These are phyloP conservation scores for Diaporthe amygdali DNA, from an alignment of 2,329 filamentous ascomycete genomes.

Conservation along the genomic window DNA sequence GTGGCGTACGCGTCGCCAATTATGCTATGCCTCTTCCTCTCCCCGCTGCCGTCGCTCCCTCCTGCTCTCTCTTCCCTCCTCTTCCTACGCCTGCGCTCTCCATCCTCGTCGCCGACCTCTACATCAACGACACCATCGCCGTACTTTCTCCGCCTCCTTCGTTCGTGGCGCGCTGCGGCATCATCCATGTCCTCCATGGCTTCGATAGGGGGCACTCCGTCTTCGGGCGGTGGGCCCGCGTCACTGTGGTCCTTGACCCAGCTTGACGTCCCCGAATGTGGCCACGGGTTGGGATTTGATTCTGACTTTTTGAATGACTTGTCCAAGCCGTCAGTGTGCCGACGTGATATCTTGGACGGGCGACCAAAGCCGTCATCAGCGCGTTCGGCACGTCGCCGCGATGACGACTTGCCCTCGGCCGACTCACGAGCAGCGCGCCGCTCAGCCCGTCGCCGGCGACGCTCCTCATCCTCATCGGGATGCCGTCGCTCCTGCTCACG, in stretches of 20 bases:
- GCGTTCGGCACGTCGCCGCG: constrained; percentile 48
- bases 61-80: constrained; percentile 40
- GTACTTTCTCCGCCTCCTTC: constrained; percentile 49
- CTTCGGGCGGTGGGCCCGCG: constrained; percentile 61
- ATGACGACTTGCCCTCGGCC: constrained; percentile 44
- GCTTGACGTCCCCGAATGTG: constrained; percentile 67
- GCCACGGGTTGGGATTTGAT: constrained; percentile 50
- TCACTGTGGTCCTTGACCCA: constrained; percentile 72
- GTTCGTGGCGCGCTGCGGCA: constrained; percentile 56
- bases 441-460: constrained; percentile 59
- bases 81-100: constrained; percentile 33
- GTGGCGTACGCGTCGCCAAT: constrained; percentile 51
- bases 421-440: constrained; percentile 48
- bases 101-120: constrained; percentile 32
- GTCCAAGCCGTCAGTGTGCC: constrained; percentile 29
- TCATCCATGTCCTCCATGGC: constrained; percentile 46
- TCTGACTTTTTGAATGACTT: constrained; percentile 28
- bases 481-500: constrained; percentile 36
- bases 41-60: constrained; percentile 48
- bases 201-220: constrained; percentile 39
- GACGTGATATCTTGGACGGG: constrained; percentile 25
- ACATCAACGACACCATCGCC: constrained; percentile 47
- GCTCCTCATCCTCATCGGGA: constrained; percentile 54
- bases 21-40: constrained; percentile 45
- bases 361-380: constrained; percentile 51